A percentile compares a stretch with the other conserved stretches of the same genome.
phyloP scores from a whole-genome alignment of 805 yeast genomes.

The Saccharomycopsis lassenensis region DNA sequence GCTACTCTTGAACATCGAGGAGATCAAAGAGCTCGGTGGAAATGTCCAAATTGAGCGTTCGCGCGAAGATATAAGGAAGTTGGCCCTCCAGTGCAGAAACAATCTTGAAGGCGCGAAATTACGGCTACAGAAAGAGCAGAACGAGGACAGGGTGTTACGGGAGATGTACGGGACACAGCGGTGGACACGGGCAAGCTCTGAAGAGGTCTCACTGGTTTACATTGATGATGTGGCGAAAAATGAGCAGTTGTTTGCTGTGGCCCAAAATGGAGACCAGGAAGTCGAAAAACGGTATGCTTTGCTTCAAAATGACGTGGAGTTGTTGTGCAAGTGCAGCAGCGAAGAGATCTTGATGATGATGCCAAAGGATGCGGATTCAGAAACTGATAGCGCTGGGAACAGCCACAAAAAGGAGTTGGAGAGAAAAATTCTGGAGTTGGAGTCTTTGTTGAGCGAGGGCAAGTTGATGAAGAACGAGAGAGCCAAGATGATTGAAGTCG shows the following conservation, averaged over 20 bases:
- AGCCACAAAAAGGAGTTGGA: slow-evolving; percentile 21
- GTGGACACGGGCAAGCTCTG: slow-evolving; percentile 45
- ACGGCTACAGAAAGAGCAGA: slow-evolving; percentile 37
- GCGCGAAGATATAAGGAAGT: slow-evolving; percentile 33
- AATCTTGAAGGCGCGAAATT: slow-evolving; percentile 36
- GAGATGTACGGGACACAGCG: slow-evolving; percentile 38
- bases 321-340: slow-evolving; percentile 30
- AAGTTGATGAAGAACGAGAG: slow-evolving; percentile 24
- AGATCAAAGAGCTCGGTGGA: slow-evolving; percentile 46
- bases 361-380: slow-evolving; percentile 22
- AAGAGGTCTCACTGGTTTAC: slow-evolving; percentile 32
- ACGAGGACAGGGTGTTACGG: slow-evolving; percentile 45
- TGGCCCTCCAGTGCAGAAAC: slow-evolving; percentile 31
- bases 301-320: slow-evolving; percentile 35
- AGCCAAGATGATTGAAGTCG: slow-evolving; percentile 28
- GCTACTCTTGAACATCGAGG: slow-evolving; percentile 43
- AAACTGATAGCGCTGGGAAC: slow-evolving; percentile 28
- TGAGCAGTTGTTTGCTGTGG: slow-evolving; percentile 40
- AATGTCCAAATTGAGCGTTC: slow-evolving; percentile 29
- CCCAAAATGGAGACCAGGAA: slow-evolving; percentile 48
- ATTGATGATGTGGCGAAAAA: slow-evolving; percentile 29
- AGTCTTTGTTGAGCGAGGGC: slow-evolving; percentile 26
- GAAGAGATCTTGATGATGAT: slow-evolving; percentile 23
- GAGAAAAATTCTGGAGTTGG: slow-evolving; percentile 26
- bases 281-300: slow-evolving; percentile 36